Base-by-base conservation (phyloP, 371 early-diverging fungal genomes). In the Actinomortierella wolfii region DNA sequence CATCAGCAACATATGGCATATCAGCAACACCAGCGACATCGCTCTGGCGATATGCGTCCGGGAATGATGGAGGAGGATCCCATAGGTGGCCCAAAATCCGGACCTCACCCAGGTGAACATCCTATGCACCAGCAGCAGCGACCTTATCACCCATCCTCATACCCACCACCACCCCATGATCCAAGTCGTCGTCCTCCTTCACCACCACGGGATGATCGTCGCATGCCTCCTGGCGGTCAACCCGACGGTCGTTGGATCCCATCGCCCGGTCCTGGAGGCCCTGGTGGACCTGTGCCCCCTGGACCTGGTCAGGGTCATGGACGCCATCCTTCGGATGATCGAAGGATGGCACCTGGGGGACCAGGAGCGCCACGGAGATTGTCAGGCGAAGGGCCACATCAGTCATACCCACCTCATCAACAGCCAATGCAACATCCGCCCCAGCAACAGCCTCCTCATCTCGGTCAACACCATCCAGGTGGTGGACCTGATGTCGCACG, bases 1-100 rank as follows among this genome's bases (percentile, higher is more conserved):
- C 47, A 23, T 25, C 66, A 71, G 11, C 66, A 56, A 14, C 47
- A 23, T 39, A 59, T 40, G 18, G 58, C 41, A 11, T 65, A 64
- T 45, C 71, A 71, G 41, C 71, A 71, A 39, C 65, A 71, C 13
- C 34, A 34, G 34, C 71, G 71, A n/a, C 71, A 71, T 5, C 61
- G 62, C 9, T 71, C 71, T 17, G 61, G 65, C 7, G 71, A 71
- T 5, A 42, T 56, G 20, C 26, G 54, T 7, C 54, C 59, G 42
- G 58, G 56, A 18, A 61, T 50, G 17, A 59, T 71, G 56, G 71
- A 61, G 2, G 65, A 65, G 13, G 62, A 54, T 7, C 61, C 59
- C 3, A 49, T 43, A n/a, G 55, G n/a, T n/a, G n/a, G 34, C 34
- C 11, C 11, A 34, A 34, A 34, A 34, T 11, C 34, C 4, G 34